Evolutionary conservation across 2,329 filamentous ascomycete genomes (phyloP).

Genomic region (Alternaria brassicae): DNA sequence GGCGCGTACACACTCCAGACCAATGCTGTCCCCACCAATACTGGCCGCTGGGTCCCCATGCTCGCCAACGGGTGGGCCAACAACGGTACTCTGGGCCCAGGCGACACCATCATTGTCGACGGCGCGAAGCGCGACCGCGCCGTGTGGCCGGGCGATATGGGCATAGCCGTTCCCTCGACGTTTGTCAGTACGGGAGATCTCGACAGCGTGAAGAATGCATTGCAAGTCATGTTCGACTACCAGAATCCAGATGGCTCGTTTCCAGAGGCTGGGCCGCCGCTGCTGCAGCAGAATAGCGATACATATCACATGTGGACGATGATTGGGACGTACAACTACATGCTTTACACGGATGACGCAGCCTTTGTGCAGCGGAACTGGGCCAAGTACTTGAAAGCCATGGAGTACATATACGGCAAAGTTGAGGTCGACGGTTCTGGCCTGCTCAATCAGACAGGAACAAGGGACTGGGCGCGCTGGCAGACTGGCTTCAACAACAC

Average conservation of each 20-base stretch:
- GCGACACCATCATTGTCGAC: constrained; percentile 47
- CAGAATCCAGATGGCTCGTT: constrained; percentile 29
- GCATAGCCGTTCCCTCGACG: constrained; percentile 22
- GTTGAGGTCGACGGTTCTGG: constrained; percentile 20
- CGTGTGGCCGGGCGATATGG: constrained; percentile 44
- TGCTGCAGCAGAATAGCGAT: constrained; percentile 24
- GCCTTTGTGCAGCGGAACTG: constrained; percentile 22
- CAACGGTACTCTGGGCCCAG: constrained; percentile 45
- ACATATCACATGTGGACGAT: constrained; percentile 33
- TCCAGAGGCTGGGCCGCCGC: constrained; percentile 27
- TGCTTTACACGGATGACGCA: constrained; percentile 22
- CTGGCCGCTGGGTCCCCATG: constrained; percentile 38
- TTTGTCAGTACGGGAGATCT: constrained; percentile 22
- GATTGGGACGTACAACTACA: constrained; percentile 31
- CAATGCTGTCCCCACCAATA: constrained; percentile 45
- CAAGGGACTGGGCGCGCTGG: constrained; percentile 44
- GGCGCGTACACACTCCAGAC: constrained; percentile 54
- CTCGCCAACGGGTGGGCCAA: constrained; percentile 43
- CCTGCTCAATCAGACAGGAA: constrained; percentile 23
- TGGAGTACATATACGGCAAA: constrained; percentile 24
- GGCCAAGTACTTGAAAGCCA: constrained; percentile 19
- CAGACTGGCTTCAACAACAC: constrained; percentile 41
- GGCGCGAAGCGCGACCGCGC: constrained; percentile 51
- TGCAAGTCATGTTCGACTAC: constrained; percentile 30
- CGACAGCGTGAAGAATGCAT: constrained; percentile 19